Percentiles rank a stretch among this genome's conserved stretches.
Conservation (phyloP, 805 yeast species). For the Candida xiaguanensis region DNA sequence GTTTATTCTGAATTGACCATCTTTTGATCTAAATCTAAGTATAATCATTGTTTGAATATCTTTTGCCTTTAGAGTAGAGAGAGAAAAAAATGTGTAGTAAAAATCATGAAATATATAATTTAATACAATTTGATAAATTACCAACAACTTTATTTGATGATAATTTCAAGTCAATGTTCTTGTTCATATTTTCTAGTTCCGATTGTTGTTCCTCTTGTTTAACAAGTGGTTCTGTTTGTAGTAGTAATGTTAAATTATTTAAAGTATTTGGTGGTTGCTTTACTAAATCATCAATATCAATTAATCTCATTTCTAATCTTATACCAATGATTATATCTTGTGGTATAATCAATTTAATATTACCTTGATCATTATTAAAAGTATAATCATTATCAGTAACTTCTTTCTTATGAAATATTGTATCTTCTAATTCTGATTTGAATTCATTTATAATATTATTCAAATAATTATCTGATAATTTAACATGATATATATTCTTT, state of each 20-base stretch:
- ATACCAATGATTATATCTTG: slow-evolving; percentile 3
- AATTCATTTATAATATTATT: slow-evolving; percentile 5
- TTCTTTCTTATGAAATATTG: slow-evolving; percentile 4
- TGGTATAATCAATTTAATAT: slow-evolving; percentile 3
- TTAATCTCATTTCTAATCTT: slow-evolving; percentile 5
- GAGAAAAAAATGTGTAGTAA: neutral
- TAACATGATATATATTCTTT: slow-evolving; percentile 11
- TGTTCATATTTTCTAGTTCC: slow-evolving; percentile 2
- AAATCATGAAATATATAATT: slow-evolving; percentile 7
- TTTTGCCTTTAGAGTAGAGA: slow-evolving; percentile 1
- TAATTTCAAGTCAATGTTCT: slow-evolving; percentile 2
- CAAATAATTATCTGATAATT: slow-evolving; percentile 11
- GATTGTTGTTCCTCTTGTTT: slow-evolving; percentile 1
- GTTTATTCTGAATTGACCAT: slow-evolving; percentile 73
- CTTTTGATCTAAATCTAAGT: slow-evolving; percentile 76
- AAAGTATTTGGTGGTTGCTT: slow-evolving; percentile 1
- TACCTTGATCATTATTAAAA: too few species aligned
- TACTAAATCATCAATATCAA: slow-evolving; percentile 5
- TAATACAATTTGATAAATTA: slow-evolving; percentile 10
- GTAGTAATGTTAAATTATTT: slow-evolving; percentile 3
- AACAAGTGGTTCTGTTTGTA: neutral
- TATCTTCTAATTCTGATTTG: neutral
- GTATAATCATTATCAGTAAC: too few species aligned
- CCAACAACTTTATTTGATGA: slow-evolving; percentile 4
- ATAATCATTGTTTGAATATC: slow-evolving; percentile 16